A percentile compares a stretch with the other conserved stretches of the same genome.
Evolutionary conservation across 2,329 filamentous ascomycete species (phyloP).

Genomic region (Pseudocercospora eumusae): DNA sequence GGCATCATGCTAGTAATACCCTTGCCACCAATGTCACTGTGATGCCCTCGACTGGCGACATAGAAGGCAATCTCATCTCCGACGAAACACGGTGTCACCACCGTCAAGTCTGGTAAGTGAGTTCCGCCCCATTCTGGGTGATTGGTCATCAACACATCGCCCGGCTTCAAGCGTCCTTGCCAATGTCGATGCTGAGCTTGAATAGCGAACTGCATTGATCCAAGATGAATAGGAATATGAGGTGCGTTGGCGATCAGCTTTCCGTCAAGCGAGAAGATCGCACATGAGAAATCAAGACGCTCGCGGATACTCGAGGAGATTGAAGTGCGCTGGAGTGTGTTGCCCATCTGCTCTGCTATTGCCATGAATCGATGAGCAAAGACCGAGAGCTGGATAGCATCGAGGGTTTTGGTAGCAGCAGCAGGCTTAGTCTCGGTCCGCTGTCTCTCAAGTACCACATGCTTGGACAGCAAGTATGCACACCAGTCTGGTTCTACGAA

Average conservation of each 20-base stretch:
- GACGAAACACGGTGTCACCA: slow-evolving; percentile 44
- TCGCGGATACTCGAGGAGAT: slow-evolving; percentile 55
- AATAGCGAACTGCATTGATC: slow-evolving; percentile 48
- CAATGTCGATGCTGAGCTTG: slow-evolving; percentile 44
- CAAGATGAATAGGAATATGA: slow-evolving; percentile 48
- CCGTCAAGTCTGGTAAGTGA: slow-evolving; percentile 48
- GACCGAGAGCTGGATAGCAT: slow-evolving; percentile 57
- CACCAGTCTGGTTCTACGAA: slow-evolving; percentile 43
- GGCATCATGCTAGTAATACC: slow-evolving; percentile 49
- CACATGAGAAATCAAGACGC: slow-evolving; percentile 49
- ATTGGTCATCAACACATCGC: slow-evolving; percentile 47
- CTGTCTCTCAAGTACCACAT: slow-evolving; percentile 45
- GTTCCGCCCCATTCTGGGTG: slow-evolving; percentile 46
- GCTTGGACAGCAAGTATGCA: slow-evolving; percentile 42
- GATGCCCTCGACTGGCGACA: slow-evolving; percentile 45
- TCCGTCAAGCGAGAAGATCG: slow-evolving; percentile 47
- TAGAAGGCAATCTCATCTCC: slow-evolving; percentile 42
- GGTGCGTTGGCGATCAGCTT: slow-evolving; percentile 47
- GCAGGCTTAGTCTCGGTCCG: slow-evolving; percentile 21
- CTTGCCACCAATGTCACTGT: slow-evolving; percentile 46
- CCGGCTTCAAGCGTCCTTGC: slow-evolving; percentile 39
- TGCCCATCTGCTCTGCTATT: slow-evolving; percentile 62
- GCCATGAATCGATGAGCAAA: slow-evolving; percentile 62
- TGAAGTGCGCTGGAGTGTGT: slow-evolving; percentile 57
- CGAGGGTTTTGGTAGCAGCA: slow-evolving; percentile 34